These are phyloP conservation scores for Didymella exigua DNA, from an alignment of 2,329 filamentous ascomycete species.

Conservation along the genomic window DNA sequence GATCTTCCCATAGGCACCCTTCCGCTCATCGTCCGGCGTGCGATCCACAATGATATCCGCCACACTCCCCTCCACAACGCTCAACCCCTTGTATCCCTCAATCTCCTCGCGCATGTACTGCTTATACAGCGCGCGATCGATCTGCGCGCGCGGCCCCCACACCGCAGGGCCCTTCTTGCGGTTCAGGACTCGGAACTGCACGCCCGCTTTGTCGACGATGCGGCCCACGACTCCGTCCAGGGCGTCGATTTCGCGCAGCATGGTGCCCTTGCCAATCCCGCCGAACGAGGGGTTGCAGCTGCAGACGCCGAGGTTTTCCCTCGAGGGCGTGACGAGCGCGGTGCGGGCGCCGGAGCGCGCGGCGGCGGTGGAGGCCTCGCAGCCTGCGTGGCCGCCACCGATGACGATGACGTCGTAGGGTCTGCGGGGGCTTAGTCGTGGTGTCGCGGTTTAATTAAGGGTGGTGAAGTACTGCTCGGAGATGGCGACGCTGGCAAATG, in stretches of 20 bases:
- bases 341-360: slow-evolving; percentile 88
- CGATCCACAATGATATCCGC: slow-evolving; percentile 84
- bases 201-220: slow-evolving; percentile 88
- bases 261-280: slow-evolving; percentile 97
- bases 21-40: slow-evolving; percentile 52
- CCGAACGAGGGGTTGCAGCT: slow-evolving; percentile 98
- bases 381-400: slow-evolving; percentile 92
- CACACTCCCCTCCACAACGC: slow-evolving; percentile 82
- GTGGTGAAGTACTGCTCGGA: slow-evolving; percentile 30
- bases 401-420: slow-evolving; percentile 93
- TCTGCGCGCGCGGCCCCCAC: slow-evolving; percentile 96
- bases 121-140: slow-evolving; percentile 88
- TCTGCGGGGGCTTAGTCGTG: slow-evolving; percentile 50
- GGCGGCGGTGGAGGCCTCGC: slow-evolving; percentile 89
- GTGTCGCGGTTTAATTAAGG: neutral
- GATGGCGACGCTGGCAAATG: slow-evolving; percentile 54
- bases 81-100: slow-evolving; percentile 75
- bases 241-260: slow-evolving; percentile 93
- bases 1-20: slow-evolving; percentile 70
- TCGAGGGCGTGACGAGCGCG: slow-evolving; percentile 83
- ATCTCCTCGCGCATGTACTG: slow-evolving; percentile 90
- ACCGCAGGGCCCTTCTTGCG: slow-evolving; percentile 90
- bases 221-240: slow-evolving; percentile 87
- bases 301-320: slow-evolving; percentile 90
- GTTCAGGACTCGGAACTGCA: slow-evolving; percentile 94